phyloP scores from a whole-genome alignment of 2,329 filamentous ascomycete genomes.

The Pseudogymnoascus sp. region DNA sequence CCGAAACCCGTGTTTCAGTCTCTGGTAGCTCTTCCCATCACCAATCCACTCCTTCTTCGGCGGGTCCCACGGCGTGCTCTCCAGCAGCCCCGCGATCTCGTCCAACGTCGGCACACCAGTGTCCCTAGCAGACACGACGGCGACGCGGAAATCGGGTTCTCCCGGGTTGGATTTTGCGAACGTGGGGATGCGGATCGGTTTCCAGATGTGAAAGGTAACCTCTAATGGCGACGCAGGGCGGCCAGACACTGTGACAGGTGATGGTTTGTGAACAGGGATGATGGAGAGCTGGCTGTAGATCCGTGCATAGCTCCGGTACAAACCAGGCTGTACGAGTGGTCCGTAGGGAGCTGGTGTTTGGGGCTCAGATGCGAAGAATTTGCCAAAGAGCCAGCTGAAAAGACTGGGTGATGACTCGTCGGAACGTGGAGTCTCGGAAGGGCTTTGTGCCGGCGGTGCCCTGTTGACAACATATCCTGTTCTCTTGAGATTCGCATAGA shows the following conservation, averaged over 20 bases:
- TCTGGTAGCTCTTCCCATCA: slow-evolving; percentile 58
- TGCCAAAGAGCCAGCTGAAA: slow-evolving; percentile 27
- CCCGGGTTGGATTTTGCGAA: slow-evolving; percentile 78
- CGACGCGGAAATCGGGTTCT: slow-evolving; percentile 74
- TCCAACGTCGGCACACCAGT: slow-evolving; percentile 64
- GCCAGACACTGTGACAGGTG: slow-evolving; percentile 24
- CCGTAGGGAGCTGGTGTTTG: slow-evolving; percentile 33
- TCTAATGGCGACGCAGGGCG: slow-evolving; percentile 26
- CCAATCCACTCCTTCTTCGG: slow-evolving; percentile 35
- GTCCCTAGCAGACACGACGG: slow-evolving; percentile 68
- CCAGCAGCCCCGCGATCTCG: slow-evolving; percentile 64
- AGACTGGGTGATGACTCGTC: slow-evolving; percentile 18
- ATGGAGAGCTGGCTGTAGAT: slow-evolving; percentile 72
- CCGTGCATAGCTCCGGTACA: slow-evolving; percentile 58
- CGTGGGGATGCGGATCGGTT: slow-evolving; percentile 47
- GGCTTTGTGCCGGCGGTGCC: slow-evolving; percentile 39
- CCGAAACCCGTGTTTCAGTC: slow-evolving; percentile 74
- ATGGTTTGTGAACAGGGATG: slow-evolving; percentile 63
- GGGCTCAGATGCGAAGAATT: slow-evolving; percentile 21
- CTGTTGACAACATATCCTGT: slow-evolving; percentile 74
- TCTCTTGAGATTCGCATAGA: slow-evolving; percentile 78
- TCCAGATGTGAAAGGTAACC: slow-evolving; percentile 71
- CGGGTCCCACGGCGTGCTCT: slow-evolving; percentile 63
- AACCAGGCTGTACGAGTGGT: slow-evolving; percentile 53
- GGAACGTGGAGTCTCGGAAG: neutral